phyloP scores from a whole-genome alignment of 257 asterid species.

The Scutellaria minor region DNA sequence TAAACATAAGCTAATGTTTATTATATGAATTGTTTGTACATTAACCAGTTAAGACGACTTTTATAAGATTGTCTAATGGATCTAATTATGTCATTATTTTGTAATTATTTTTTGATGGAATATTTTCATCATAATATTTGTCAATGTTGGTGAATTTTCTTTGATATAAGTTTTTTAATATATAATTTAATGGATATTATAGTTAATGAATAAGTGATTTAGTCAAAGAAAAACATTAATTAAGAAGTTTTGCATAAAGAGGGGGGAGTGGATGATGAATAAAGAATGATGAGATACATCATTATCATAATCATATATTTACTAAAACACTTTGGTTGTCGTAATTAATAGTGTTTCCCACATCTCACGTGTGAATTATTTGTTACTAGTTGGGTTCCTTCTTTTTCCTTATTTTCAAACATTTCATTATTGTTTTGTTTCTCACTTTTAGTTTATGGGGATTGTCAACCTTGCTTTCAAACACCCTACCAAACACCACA shows the following conservation, averaged over 20 bases:
- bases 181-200: too few relatives aligned
- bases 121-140: too few relatives aligned
- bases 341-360: slow-evolving; percentile 30
- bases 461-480: slow-evolving; percentile 34
- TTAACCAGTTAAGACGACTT: too few relatives aligned
- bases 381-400: not conserved
- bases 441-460: slow-evolving; percentile 30
- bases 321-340: slow-evolving; percentile 35
- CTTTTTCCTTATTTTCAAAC: slow-evolving; percentile 30
- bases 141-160: too few relatives aligned
- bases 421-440: slow-evolving; percentile 24
- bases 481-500: slow-evolving; percentile 30
- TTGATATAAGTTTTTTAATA: too few relatives aligned
- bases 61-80: too few relatives aligned
- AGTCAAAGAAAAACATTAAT: slow-evolving; percentile 34
- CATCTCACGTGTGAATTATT: slow-evolving; percentile 42
- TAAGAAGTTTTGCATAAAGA: slow-evolving; percentile 27
- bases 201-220: not conserved
- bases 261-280: slow-evolving; percentile 35
- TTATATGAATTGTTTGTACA: too few relatives aligned
- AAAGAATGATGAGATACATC: not conserved
- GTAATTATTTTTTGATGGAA: too few relatives aligned
- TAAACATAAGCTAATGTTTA: too few relatives aligned
- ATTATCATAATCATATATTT: slow-evolving; percentile 4
- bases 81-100: too few relatives aligned